These are phyloP conservation scores for Astrothelium macrocarpum DNA, from an alignment of 495 filamentous ascomycete species.

Conservation along the genomic window DNA sequence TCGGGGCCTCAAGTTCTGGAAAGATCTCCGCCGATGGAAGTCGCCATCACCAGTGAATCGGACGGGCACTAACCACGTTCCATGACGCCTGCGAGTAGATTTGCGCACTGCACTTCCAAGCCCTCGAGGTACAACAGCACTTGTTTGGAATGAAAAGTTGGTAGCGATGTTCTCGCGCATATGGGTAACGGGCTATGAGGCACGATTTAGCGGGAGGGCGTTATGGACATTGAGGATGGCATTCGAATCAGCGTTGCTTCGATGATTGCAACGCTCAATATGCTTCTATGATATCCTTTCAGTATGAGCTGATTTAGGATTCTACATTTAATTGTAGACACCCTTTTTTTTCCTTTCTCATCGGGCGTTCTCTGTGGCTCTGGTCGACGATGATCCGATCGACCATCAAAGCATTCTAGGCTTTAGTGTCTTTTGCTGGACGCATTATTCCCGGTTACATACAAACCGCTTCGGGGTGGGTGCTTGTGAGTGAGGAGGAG, in stretches of 20 bases:
- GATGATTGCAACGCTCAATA: not conserved
- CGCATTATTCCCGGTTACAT: not conserved
- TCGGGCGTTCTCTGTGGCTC: not conserved
- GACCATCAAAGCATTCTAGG: not conserved
- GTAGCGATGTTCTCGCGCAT: not conserved
- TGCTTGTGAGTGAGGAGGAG: not conserved
- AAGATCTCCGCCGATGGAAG: constrained; percentile 1
- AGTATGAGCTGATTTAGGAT: not conserved
- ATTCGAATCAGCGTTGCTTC: not conserved
- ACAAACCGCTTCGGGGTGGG: not conserved
- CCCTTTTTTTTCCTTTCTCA: not conserved
- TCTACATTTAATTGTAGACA: not conserved
- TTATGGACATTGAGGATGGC: not conserved
- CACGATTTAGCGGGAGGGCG: not conserved
- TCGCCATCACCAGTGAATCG: not conserved
- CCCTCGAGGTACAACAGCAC: not conserved
- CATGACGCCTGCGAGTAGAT: not conserved
- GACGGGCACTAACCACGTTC: not conserved
- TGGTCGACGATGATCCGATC: not conserved
- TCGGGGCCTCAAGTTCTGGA: constrained; percentile 5
- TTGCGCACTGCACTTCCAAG: not conserved
- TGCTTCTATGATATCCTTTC: not conserved
- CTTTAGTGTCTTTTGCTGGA: not conserved
- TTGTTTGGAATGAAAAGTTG: not conserved
- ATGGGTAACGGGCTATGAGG: not conserved